Percentiles rank a stretch among this genome's conserved stretches.
Evolutionary conservation across 2,329 filamentous ascomycete genomes (phyloP).

Genomic region (Corynespora cassiicola): DNA sequence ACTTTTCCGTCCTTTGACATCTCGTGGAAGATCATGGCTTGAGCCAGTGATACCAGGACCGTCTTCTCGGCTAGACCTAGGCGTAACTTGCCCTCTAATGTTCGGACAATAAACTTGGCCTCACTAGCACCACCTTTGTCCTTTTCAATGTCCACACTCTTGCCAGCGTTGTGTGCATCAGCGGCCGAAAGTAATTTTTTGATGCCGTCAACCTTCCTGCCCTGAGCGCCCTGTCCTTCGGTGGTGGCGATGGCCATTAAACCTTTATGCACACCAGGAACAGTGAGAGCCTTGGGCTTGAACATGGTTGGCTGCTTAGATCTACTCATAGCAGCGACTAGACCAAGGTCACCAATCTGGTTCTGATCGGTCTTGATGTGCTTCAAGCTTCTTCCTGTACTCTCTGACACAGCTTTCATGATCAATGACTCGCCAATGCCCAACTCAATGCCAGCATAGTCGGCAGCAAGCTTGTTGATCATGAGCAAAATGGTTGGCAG

Average conservation of each 20-base stretch:
- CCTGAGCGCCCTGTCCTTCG: constrained; percentile 85
- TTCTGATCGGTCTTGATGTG: constrained; percentile 96
- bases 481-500: constrained; percentile 90
- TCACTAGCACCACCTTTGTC: constrained; percentile 95
- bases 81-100: constrained; percentile 91
- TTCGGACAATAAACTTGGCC: constrained; percentile 91
- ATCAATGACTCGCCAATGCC: constrained; percentile 98
- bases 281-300: constrained; percentile 89
- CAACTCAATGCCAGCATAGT: constrained; percentile 94
- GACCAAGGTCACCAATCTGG: constrained; percentile 91
- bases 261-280: constrained; percentile 85
- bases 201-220: constrained; percentile 89
- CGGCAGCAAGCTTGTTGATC: constrained; percentile 97
- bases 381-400: constrained; percentile 83
- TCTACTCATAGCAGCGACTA: constrained; percentile 94
- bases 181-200: constrained; percentile 95
- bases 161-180: constrained; percentile 72
- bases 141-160: constrained; percentile 79
- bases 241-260: constrained; percentile 88
- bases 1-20: constrained; percentile 72
- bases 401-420: constrained; percentile 98
- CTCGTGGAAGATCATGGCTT: constrained; percentile 87
- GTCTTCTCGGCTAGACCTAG: constrained; percentile 92
- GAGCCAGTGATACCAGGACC: constrained; percentile 85
- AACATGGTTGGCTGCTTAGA: constrained; percentile 98